Percentiles rank a stretch among this genome's conserved stretches.
Evolutionary conservation across 2,329 filamentous ascomycete species (phyloP).

Genomic region (Leptographium flavum): DNA sequence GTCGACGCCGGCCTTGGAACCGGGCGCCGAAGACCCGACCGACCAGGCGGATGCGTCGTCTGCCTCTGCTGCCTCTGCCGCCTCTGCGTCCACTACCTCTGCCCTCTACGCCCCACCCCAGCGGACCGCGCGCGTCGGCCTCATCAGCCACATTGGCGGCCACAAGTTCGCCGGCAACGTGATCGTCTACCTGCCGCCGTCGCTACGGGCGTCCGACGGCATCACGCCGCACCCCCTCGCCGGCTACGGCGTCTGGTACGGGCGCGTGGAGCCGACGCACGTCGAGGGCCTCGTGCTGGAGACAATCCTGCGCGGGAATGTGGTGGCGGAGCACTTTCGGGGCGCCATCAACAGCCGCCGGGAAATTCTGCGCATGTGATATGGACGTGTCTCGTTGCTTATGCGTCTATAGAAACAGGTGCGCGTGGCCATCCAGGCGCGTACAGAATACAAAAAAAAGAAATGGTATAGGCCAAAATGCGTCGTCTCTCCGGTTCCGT

Average conservation of each 20-base stretch:
- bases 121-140: conserved; percentile 44
- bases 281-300: conserved; percentile 63
- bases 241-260: conserved; percentile 71
- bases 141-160: conserved; percentile 69
- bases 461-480: background rate
- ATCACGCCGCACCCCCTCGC: conserved; percentile 41
- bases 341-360: conserved; percentile 48
- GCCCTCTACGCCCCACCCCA: background rate
- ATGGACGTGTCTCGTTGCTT: background rate
- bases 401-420: background rate
- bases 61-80: no score
- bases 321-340: conserved; percentile 58
- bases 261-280: conserved; percentile 58
- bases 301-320: conserved; percentile 51
- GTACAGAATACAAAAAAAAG: background rate
- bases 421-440: background rate
- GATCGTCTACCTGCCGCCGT: conserved; percentile 62
- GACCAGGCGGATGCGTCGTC: no score
- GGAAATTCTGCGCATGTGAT: conserved; percentile 33
- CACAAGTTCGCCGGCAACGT: conserved; percentile 81
- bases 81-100: no score
- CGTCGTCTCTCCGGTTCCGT: background rate
- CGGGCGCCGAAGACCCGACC: no score
- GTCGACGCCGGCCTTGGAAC: background rate
- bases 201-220: conserved; percentile 23